Percentiles rank a stretch among this genome's conserved stretches.
Conservation (phyloP, 805 yeast species). For the Lachancea cidri region DNA sequence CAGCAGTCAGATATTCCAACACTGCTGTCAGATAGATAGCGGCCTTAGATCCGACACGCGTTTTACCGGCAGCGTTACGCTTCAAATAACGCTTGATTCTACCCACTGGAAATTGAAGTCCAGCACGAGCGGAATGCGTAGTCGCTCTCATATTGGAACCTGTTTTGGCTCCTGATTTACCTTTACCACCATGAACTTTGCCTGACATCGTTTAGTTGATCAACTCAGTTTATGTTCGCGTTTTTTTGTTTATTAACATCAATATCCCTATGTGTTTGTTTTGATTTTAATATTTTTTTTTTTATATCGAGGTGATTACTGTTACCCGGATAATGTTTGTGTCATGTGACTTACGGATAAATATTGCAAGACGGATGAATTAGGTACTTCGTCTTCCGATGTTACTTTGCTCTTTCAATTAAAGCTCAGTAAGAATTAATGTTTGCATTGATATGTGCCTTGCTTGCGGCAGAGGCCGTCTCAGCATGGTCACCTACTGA, state of each 20-base stretch:
- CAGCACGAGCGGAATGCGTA: constrained; percentile 92
- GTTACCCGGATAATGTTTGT: not conserved
- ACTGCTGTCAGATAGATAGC: constrained; percentile 96
- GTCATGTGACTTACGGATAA: not conserved
- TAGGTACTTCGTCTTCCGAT: not conserved
- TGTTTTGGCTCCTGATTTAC: constrained; percentile 82
- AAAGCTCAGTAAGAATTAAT: not conserved
- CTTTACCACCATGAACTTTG: constrained; percentile 95
- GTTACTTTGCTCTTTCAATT: constrained; percentile 10
- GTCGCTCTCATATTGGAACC: constrained; percentile 53
- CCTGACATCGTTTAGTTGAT: constrained; percentile 67
- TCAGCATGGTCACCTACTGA: constrained; percentile 52
- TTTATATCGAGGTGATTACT: not conserved
- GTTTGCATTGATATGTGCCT: not conserved
- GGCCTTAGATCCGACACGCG: constrained; percentile 88
- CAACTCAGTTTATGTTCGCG: not conserved
- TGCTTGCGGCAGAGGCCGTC: not conserved
- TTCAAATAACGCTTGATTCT: constrained; percentile 96
- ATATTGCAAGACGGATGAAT: too few species aligned
- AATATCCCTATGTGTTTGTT: not conserved
- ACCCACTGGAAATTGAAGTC: constrained; percentile 96
- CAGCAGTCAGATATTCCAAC: constrained; percentile 92
- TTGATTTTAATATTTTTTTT: not conserved
- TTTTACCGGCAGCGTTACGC: constrained; percentile 79
- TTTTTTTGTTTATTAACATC: not conserved